Conservation (phyloP, 2,329 filamentous ascomycete genomes). For the Venturia asperata region DNA sequence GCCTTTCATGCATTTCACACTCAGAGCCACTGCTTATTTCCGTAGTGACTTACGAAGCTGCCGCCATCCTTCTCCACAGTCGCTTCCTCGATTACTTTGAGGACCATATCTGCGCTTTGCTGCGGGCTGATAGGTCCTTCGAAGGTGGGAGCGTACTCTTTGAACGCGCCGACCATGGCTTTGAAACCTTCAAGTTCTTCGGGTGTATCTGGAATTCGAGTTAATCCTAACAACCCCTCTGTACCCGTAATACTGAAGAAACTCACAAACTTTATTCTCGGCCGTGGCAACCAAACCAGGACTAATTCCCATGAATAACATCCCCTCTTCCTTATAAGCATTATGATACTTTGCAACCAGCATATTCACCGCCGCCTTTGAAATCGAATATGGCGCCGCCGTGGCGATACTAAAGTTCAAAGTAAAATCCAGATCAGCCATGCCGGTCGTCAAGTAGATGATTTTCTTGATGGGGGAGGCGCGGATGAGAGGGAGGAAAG, state of each 20-base stretch:
- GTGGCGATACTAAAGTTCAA: conserved; percentile 22
- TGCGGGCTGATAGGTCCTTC: conserved; percentile 23
- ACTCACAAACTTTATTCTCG: conserved; percentile 21
- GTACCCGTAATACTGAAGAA: too few species aligned
- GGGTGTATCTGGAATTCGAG: neutral
- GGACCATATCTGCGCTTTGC: conserved; percentile 28
- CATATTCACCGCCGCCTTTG: conserved; percentile 27
- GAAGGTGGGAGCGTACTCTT: conserved; percentile 7
- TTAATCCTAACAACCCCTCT: too few species aligned
- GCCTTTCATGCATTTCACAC: neutral
- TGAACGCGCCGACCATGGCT: conserved; percentile 10
- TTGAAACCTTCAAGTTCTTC: conserved; percentile 6
- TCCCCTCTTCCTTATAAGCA: conserved; percentile 23
- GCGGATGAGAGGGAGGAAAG: conserved; percentile 28
- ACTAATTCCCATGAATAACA: conserved; percentile 26
- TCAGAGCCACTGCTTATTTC: conserved; percentile 48
- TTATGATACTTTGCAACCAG: conserved; percentile 27
- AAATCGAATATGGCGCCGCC: conserved; percentile 24
- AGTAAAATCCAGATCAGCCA: conserved; percentile 28
- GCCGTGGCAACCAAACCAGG: conserved; percentile 27
- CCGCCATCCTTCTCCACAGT: conserved; percentile 45
- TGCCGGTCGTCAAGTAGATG: conserved; percentile 25
- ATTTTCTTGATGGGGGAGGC: conserved; percentile 26
- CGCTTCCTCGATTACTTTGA: conserved; percentile 31
- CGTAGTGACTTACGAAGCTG: conserved; percentile 47